phyloP scores from a whole-genome alignment of 2,329 filamentous ascomycete genomes.

The Nannizzia gypsea region DNA sequence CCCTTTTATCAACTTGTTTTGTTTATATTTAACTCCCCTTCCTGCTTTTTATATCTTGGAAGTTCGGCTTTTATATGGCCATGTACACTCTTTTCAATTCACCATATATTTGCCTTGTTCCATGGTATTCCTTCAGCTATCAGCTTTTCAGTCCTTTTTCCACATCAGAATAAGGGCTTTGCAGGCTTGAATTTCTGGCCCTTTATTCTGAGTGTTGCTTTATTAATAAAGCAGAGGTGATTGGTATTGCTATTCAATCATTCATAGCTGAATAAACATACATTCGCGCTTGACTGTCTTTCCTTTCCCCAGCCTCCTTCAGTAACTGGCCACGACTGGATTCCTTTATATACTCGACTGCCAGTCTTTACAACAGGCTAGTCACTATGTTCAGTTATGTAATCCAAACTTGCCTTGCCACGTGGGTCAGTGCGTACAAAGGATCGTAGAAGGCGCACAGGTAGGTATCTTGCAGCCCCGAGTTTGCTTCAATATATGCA shows the following conservation, averaged over 20 bases:
- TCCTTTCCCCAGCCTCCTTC: background rate
- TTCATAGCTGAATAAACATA: slow-evolving; percentile 1
- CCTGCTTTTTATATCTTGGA: background rate
- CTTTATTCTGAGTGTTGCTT: background rate
- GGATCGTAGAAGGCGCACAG: background rate
- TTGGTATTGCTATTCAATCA: background rate
- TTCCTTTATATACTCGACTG: no score
- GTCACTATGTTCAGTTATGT: background rate
- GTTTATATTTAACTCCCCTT: background rate
- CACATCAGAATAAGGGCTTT: background rate
- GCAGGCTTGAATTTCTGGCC: background rate
- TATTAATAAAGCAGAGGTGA: background rate
- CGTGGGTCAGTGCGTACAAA: background rate
- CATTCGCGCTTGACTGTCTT: background rate
- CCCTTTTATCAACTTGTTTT: no score
- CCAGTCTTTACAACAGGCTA: no score
- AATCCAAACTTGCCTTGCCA: background rate
- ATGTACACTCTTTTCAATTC: background rate
- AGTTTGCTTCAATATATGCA: background rate
- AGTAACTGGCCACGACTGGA: background rate
- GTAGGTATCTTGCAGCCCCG: background rate
- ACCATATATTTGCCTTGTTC: background rate
- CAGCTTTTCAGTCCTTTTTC: background rate
- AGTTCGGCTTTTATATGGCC: background rate
- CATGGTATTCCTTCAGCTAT: background rate